Evolutionary conservation across 768 basidiomycete species (phyloP), one percentile per base, ranked within the genome.

Genomic region (Zangia roseola): DNA sequence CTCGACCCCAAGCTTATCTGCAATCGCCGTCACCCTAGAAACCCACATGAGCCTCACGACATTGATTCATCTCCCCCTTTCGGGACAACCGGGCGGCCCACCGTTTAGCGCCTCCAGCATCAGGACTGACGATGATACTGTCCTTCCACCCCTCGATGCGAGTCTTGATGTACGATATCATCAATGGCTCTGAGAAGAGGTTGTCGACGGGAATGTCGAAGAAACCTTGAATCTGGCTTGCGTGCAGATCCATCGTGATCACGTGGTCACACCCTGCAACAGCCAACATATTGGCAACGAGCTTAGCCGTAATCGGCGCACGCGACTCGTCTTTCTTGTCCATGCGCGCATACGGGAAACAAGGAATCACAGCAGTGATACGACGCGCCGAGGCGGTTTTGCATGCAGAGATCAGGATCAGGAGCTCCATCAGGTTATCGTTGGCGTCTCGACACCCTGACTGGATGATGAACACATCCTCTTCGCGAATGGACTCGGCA

Each of bases 131-230:
- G 54, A 98, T 85, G 58, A 98, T 91, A 45, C 81, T 80, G 60
- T 95, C 78, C 60, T 84, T 64, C 88, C 95, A 97, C n/a, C 78
- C 84, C 2, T 82, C 78, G 46, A 98, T 90, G 63, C 84, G 77
- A 38, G 81, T 77, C 71, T 93, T 91, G 71, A 99, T 93, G 72
- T 93, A 97, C 16, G 87, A 76, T 54, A 97, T 77, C 89, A 97
- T 95, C 52, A 94, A 75, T 2, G 97, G 93, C 67, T 99, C 95
- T 31, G 91, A 94, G 73, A 88, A 98, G 38, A 98, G 77, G 68
- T 98, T 98, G 73, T 98, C 95, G 23, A 97, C 94, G 9, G 95
- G 95, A 56, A 98, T 92, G 68, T 97, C 94, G 68, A 98, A 98
- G 76, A 98, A 98, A 7, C 95, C 95, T 65, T 98, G 95, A 52